Evolutionary conservation across 2,329 filamentous ascomycete genomes (phyloP), one percentile per base, ranked within the genome.

Genomic region (Didymella exigua): DNA sequence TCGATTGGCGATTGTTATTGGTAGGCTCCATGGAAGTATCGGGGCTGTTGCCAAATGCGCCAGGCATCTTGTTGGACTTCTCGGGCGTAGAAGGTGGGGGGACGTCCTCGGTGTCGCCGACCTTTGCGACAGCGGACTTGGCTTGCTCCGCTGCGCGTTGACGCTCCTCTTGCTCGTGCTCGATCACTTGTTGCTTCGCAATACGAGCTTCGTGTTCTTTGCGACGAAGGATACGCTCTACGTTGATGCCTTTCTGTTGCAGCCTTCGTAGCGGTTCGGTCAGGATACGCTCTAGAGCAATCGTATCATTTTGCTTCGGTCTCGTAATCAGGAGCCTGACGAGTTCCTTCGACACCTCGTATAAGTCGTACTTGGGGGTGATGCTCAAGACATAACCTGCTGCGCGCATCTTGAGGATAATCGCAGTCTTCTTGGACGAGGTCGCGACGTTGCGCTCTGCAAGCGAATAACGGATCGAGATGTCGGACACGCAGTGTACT

Each of bases 191-290:
- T 67, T 89, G 87, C 69, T 97, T 93, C 0, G 91, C 92, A 61
- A 98, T 87, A 47, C 90, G 86, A 5, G 91, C 90, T 74, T 98
- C 92, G 2, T 90, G 90, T 18, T 89, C 91, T 77, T 96, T 96
- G 49, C 89, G 89, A 31, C 91, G 86, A 19, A 99, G 81, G 59
- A 99, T 98, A 44, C 95, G 89, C 69, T 97, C 91, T 33, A 99
- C 95, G 63, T 99, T 98, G 80, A 97, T 98, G 1, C 95, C 95
- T 60, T 95, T 91, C 56, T 87, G 86, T 66, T 91, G 88, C 34
- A 99, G 78, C 46, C 93, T 88, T 41, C 89, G 84, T 21, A 99
- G 81, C 64, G 93, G 91, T 8, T 95, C 87, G 54, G 90, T 93
- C 31, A 99, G 79, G 59, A 99, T 89, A 48, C 91, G 93, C 75